A percentile compares a stretch with the other conserved stretches of the same genome.
Conservation (phyloP, 2,329 filamentous ascomycete genomes). For the Monilinia aucupariae region DNA sequence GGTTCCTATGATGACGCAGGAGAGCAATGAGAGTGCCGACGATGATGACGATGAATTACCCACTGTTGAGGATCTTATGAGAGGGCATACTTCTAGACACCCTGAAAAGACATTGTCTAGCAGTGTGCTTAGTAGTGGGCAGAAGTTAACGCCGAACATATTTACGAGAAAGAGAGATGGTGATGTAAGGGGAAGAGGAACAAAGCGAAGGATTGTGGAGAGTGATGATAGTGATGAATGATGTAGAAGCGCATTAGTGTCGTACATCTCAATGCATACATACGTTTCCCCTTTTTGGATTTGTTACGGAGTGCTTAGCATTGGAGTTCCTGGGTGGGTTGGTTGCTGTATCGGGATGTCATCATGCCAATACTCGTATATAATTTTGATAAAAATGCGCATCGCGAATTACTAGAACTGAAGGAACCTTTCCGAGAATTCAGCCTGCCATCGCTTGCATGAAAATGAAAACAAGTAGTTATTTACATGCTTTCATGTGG, state of each 20-base stretch:
- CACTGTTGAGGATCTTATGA: constrained; percentile 15
- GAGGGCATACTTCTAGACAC: not conserved
- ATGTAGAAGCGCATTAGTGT: not conserved
- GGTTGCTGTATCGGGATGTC: not conserved
- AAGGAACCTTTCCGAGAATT: no score
- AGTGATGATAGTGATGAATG: constrained; percentile 11
- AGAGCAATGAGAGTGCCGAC: not conserved
- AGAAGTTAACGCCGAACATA: constrained; percentile 10
- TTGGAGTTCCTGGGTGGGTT: not conserved
- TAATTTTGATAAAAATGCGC: not conserved
- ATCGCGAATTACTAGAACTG: no score
- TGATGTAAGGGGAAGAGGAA: not conserved
- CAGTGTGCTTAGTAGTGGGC: not conserved
- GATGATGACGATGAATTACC: constrained; percentile 19
- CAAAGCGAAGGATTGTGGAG: constrained; percentile 6
- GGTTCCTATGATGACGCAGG: constrained; percentile 36
- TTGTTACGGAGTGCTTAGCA: not conserved
- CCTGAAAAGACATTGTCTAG: not conserved
- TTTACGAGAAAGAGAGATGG: constrained; percentile 10
- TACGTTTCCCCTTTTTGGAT: not conserved
- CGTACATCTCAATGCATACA: not conserved
- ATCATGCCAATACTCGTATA: no score
- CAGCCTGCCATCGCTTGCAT: no score
- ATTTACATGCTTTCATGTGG: no score
- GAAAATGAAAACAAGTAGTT: no score